Conservation (phyloP, 768 basidiomycete genomes). For the Russula vinacea region DNA sequence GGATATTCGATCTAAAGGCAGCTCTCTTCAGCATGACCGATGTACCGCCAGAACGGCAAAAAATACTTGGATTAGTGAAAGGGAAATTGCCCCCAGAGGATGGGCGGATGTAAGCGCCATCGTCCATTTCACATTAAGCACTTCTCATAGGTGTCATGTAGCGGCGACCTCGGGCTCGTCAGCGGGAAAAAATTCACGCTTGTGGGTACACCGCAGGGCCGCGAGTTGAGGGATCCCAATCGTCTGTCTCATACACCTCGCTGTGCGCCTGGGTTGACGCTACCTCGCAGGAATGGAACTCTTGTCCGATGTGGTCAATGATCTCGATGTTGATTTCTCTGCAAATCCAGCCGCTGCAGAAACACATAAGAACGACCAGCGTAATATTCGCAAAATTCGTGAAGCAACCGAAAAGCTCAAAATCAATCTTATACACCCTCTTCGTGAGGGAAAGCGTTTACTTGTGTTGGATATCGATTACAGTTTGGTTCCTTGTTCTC, state of each 20-base stretch:
- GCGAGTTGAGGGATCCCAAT: slow-evolving; percentile 79
- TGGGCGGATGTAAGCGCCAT: slow-evolving; percentile 50
- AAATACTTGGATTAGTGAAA: slow-evolving; percentile 81
- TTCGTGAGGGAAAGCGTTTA: slow-evolving; percentile 73
- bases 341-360: slow-evolving; percentile 57
- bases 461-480: slow-evolving; percentile 89
- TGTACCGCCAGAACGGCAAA: slow-evolving; percentile 82
- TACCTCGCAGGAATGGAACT: slow-evolving; percentile 51
- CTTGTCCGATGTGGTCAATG: slow-evolving; percentile 71
- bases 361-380: slow-evolving; percentile 65
- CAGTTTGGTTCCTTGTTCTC: slow-evolving; percentile 46
- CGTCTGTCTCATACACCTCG: slow-evolving; percentile 37
- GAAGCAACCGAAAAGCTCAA: slow-evolving; percentile 65
- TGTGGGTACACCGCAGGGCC: slow-evolving; percentile 80
- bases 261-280: not conserved
- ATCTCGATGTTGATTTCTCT: slow-evolving; percentile 78
- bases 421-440: slow-evolving; percentile 69
- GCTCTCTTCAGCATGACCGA: slow-evolving; percentile 63
- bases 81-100: slow-evolving; percentile 79
- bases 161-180: slow-evolving; percentile 56
- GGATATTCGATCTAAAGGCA: slow-evolving; percentile 78
- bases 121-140: not conserved
- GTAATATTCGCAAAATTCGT: slow-evolving; percentile 78
- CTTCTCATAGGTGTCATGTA: slow-evolving; percentile 32
- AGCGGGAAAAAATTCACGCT: slow-evolving; percentile 77